Base-by-base conservation (phyloP, 129 eudicot species). In the Smallanthus sonchifolius region DNA sequence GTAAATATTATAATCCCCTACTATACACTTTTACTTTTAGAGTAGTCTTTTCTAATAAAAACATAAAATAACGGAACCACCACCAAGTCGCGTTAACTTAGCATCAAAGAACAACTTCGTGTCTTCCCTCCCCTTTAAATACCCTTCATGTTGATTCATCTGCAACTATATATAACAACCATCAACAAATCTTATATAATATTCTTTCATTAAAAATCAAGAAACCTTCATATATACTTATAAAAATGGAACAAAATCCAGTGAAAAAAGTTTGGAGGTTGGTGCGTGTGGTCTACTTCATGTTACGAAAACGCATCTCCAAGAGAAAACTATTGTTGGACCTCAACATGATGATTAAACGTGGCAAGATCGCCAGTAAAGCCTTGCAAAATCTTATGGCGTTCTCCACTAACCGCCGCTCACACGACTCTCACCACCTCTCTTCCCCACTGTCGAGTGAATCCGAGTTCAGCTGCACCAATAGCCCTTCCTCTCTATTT, bases 281-380 rank as follows among this genome's bases (percentile, higher is more conserved):
- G 68, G 78, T 84, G 9, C 84, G 89, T n/a, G 92, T 76, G 6
- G 66, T 73, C 15, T 80, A 77, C 65, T 85, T 72, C 77, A 78
- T 85, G 90, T 44, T 89, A 38, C 63, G 84, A 15, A 87, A 89
- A 81, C 77, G 82, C 73, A 72, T 89, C 4, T 82, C 87, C 28
- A 87, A 89, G 59, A 75, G 84, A 34, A 89, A 85, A 16, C 6
- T 87, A 20, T 17, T 87, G 36, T 16, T 81, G 4, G 87, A 89
- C 52, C 88, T 89, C 48, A 87, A 81, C 79, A 78, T 85, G 79
- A 73, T 87, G 90, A 72, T 85, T 70, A 87, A 83, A 47, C 92
- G 90, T 67, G 87, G 87, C 57, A 87, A 87, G 60, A 70, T 85
- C 68, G 84, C 87, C 69, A 82, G 88, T 5, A 86, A 86, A 63